phyloP scores from a whole-genome alignment of 495 filamentous ascomycete genomes.

The Podospora pseudoanserina region DNA sequence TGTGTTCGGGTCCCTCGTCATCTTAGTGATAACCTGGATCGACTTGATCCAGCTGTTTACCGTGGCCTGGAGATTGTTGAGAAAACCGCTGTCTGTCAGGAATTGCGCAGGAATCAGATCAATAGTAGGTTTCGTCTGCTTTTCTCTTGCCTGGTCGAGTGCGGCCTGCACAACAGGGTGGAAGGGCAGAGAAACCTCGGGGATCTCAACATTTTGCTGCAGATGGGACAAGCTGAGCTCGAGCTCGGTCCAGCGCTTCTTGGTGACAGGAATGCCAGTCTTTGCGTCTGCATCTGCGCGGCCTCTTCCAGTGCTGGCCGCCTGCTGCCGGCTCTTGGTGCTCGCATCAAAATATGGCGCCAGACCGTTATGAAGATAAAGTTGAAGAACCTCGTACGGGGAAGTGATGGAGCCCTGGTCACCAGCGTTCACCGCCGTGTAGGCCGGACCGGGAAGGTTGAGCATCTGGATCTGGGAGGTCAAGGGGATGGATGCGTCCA shows the following conservation, averaged over 20 bases:
- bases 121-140: conserved; percentile 61
- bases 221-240: conserved; percentile 84
- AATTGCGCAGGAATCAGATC: conserved; percentile 70
- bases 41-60: conserved; percentile 98
- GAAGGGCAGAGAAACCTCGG: conserved; percentile 76
- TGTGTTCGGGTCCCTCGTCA: conserved; percentile 80
- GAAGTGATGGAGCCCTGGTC: conserved; percentile 68
- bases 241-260: conserved; percentile 91
- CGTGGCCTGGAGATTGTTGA: conserved; percentile 87
- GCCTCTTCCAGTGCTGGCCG: conserved; percentile 57
- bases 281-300: conserved; percentile 81
- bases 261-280: conserved; percentile 92
- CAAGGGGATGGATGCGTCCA: conserved; percentile 76
- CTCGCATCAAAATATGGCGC: conserved; percentile 95
- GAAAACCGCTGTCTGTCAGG: conserved; percentile 79
- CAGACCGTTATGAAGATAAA: conserved; percentile 79
- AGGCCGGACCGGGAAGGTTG: conserved; percentile 77
- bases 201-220: conserved; percentile 97
- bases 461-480: conserved; percentile 84
- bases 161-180: conserved; percentile 83
- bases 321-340: conserved; percentile 80
- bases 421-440: conserved; percentile 56
- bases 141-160: conserved; percentile 66
- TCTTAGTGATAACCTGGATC: conserved; percentile 94
- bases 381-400: conserved; percentile 87